Evolutionary conservation across 1,139 yeast species (phyloP), one percentile per base, ranked within the genome.

Genomic region (Blastobotrys capitulatus): DNA sequence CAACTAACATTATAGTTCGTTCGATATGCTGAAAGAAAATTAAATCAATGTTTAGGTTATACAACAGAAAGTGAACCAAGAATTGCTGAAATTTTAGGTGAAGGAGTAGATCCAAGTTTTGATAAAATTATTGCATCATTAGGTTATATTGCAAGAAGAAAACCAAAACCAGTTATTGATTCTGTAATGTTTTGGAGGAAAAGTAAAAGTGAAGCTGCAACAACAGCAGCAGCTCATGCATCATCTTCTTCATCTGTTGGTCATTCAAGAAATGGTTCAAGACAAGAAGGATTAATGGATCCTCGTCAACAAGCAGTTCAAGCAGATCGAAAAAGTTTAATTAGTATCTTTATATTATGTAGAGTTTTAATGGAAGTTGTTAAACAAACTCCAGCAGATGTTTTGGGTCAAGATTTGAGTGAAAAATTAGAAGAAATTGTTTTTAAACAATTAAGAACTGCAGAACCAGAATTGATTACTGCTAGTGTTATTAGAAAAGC

Each of bases 171-270:
- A 0, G 97, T 94, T 2, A 90, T 94, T 42, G 98, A 94, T 65
- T 87, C 96, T 20, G 96, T 92, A 52, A 90, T 94, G 97, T 90
- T 86, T 63, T 92, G 99, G 99, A 76, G 98, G 52, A 88, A 90
- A 65, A 80, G 94, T 5, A 83, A 92, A 64, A 82, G 94, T 27
- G 97, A 90, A 58, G 83, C 86, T 2, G 89, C 95, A 0, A 76
- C 82, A 2, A 74, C 82, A 71, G 95, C 95, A 0, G 48, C 50
- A 7, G 32, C 36, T 26, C 40, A 37, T 18, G 26, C 48, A 6
- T 27, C 38, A 2, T 10, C 15, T 19, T 12, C 42, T 1, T 22
- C 25, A 22, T 15, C 32, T 1, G 9, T 27, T 9, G 18, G 48
- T 6, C 58, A 53, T 34, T 51, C 56, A 9, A 27, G 55, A 18